A percentile compares a stretch with the other conserved stretches of the same genome.
Conservation (phyloP, 75 land plant species). For the Selaginella moellendorffii region DNA sequence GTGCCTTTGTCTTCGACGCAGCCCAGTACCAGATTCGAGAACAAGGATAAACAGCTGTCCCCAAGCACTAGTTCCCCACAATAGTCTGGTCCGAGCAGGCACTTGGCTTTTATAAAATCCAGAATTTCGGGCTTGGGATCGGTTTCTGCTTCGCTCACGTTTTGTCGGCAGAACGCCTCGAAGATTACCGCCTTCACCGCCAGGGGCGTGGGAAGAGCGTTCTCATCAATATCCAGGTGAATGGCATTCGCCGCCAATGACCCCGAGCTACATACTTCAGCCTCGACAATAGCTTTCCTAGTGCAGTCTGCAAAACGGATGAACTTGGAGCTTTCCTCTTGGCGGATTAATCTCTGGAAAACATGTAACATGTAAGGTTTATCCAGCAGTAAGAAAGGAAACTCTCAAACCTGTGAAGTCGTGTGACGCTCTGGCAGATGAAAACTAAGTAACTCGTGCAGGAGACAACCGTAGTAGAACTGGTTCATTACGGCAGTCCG, state of each 20-base stretch:
- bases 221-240: conserved; percentile 73
- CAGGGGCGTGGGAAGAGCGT: conserved; percentile 54
- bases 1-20: conserved; percentile 87
- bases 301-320: conserved; percentile 17
- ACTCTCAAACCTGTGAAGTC: conserved; percentile 38
- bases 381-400: too few species aligned
- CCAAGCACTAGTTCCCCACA: conserved; percentile 46
- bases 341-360: conserved; percentile 18
- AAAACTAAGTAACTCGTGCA: conserved; percentile 84
- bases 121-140: conserved; percentile 55
- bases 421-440: conserved; percentile 87
- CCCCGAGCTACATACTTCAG: conserved; percentile 39
- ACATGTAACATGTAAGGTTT: too few species aligned
- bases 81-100: conserved; percentile 33
- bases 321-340: conserved; percentile 8
- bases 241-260: conserved; percentile 22
- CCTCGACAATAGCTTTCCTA: conserved; percentile 17
- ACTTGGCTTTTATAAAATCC: conserved; percentile 34
- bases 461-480: conserved; percentile 85
- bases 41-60: conserved; percentile 54
- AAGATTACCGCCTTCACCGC: conserved; percentile 68
- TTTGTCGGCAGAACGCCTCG: conserved; percentile 93
- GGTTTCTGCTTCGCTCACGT: conserved; percentile 64
- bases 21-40: conserved; percentile 66
- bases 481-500: conserved; percentile 75